These are phyloP conservation scores for Schoenoplectus triqueter DNA, from an alignment of 202 grass and related monocot genomes.

Conservation along the genomic window DNA sequence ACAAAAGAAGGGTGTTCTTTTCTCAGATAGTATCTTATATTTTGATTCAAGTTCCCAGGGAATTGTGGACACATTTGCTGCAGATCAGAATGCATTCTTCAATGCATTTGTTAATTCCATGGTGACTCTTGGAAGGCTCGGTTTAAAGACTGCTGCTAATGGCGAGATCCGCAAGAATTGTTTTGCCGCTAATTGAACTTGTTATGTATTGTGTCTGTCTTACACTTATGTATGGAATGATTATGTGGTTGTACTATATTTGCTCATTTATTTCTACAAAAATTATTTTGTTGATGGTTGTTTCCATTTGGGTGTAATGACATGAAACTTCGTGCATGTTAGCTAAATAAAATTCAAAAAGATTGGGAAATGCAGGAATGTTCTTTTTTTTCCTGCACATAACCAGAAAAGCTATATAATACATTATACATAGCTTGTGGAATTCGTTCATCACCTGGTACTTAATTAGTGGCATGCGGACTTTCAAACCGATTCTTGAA, in stretches of 20 bases:
- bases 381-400: background rate
- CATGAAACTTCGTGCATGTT: background rate
- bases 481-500: no score
- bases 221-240: background rate
- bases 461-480: no score
- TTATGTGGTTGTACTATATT: background rate
- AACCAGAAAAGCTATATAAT: background rate
- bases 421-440: background rate
- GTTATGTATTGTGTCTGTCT: background rate
- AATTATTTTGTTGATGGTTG: background rate
- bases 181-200: background rate
- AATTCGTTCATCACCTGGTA: no score
- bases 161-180: constrained; percentile 60
- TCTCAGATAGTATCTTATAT: constrained; percentile 65
- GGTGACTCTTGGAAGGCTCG: constrained; percentile 64
- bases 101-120: constrained; percentile 50
- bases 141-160: constrained; percentile 49
- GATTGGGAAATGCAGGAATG: background rate
- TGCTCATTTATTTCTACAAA: background rate
- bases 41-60: constrained; percentile 20
- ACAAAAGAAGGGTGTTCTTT: constrained; percentile 62
- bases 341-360: background rate
- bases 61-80: constrained; percentile 46
- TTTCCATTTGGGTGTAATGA: constrained; percentile 3
- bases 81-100: constrained; percentile 55